Percentiles rank a stretch among this genome's conserved stretches.
Evolutionary conservation across 371 early-diverging fungal species (phyloP).

Genomic region (Rhizopus stolonifer): DNA sequence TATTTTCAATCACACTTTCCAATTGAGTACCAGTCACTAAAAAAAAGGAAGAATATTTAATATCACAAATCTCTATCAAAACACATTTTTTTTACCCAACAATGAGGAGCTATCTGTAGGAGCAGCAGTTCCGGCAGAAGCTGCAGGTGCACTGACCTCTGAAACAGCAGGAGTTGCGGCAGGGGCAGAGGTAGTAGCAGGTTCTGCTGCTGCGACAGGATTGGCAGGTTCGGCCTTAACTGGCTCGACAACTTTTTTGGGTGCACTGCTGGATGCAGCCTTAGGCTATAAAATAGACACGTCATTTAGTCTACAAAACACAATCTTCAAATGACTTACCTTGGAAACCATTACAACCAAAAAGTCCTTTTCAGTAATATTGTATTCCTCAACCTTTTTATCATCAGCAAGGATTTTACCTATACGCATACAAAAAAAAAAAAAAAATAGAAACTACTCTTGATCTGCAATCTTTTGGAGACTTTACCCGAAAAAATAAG

Average conservation of each 20-base stretch:
- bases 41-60: neutral
- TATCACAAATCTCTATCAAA: neutral
- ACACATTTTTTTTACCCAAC: constrained; percentile 14
- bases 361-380: constrained; percentile 90
- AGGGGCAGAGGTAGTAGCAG: constrained; percentile 33
- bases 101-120: constrained; percentile 9
- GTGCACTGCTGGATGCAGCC: constrained; percentile 23
- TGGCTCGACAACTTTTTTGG: constrained; percentile 15
- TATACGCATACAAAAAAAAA: constrained; percentile 25
- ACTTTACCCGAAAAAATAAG: constrained; percentile 80
- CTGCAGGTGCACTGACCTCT: constrained; percentile 18
- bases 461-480: neutral
- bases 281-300: constrained; percentile 47
- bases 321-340: constrained; percentile 44
- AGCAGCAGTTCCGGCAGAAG: constrained; percentile 11
- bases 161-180: constrained; percentile 18
- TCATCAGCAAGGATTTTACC: constrained; percentile 90
- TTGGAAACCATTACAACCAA: constrained; percentile 94
- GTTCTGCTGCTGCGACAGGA: constrained; percentile 33
- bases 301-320: neutral
- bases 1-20: constrained; percentile 78
- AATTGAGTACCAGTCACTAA: constrained; percentile 69
- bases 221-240: constrained; percentile 25
- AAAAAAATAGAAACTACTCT: constrained; percentile 1
- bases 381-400: constrained; percentile 71